Evolutionary conservation across 768 basidiomycete genomes (phyloP).

Genomic region (Ramaria rubella): DNA sequence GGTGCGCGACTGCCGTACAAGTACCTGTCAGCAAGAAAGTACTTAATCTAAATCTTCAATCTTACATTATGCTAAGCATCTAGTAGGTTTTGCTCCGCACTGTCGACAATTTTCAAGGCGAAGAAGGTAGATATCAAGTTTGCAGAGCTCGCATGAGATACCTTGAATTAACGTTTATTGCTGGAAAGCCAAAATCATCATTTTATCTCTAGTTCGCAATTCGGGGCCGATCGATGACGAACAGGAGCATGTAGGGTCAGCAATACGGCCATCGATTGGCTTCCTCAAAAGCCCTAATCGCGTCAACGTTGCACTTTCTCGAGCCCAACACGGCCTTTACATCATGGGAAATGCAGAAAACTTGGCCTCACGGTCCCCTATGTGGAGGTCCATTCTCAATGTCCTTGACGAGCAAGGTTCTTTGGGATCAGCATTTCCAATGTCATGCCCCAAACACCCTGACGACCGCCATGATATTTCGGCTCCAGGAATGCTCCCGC

Average conservation of each 20-base stretch:
- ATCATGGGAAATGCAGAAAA: constrained; percentile 63
- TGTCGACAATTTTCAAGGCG: constrained; percentile 74
- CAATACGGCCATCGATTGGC: constrained; percentile 41
- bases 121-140: constrained; percentile 41
- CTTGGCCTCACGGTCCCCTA: constrained; percentile 38
- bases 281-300: constrained; percentile 47
- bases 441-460: constrained; percentile 52
- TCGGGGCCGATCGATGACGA: constrained; percentile 41
- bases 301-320: constrained; percentile 57
- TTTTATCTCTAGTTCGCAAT: constrained; percentile 70
- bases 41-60: neutral
- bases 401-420: constrained; percentile 43
- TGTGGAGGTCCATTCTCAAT: constrained; percentile 56
- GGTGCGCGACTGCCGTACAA: constrained; percentile 31
- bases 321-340: constrained; percentile 68
- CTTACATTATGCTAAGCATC: neutral
- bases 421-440: constrained; percentile 48
- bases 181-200: constrained; percentile 48
- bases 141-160: neutral
- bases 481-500: constrained; percentile 44
- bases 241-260: constrained; percentile 13
- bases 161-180: neutral
- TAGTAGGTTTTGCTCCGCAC: constrained; percentile 61
- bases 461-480: constrained; percentile 36
- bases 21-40: constrained; percentile 50